Conservation (phyloP, 768 basidiomycete genomes). For the Suillus cothurnatus region DNA sequence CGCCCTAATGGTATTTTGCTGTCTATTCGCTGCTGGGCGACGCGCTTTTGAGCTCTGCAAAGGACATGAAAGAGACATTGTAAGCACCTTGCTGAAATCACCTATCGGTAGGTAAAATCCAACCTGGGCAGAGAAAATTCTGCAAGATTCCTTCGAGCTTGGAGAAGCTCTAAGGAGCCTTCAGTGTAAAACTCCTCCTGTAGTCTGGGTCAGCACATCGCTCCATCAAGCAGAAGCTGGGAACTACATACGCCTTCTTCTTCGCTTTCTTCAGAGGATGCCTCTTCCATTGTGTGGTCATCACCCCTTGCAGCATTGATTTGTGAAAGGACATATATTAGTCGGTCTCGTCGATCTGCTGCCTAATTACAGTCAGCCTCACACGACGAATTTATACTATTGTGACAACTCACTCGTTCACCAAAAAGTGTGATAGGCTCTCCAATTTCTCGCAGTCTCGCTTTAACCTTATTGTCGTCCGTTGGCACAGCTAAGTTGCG, state of each 20-base stretch:
- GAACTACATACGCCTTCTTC: constrained; percentile 56
- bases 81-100: constrained; percentile 76
- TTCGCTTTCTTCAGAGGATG: constrained; percentile 68
- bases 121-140: constrained; percentile 96
- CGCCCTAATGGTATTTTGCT: constrained; percentile 83
- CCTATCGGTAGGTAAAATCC: constrained; percentile 63
- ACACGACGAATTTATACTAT: constrained; percentile 7
- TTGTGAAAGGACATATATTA: constrained; percentile 94
- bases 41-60: constrained; percentile 92
- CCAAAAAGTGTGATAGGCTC: constrained; percentile 98
- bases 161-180: constrained; percentile 84
- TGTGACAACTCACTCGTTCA: constrained; percentile 74
- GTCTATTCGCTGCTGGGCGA: constrained; percentile 92
- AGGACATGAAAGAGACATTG: constrained; percentile 44
- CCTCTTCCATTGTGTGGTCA: constrained; percentile 72
- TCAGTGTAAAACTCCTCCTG: constrained; percentile 96
- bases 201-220: constrained; percentile 13
- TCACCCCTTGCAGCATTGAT: constrained; percentile 88
- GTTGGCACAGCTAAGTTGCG: constrained; percentile 94
- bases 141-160: constrained; percentile 83
- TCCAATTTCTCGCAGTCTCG: constrained; percentile 87
- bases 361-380: constrained; percentile 53
- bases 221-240: background rate
- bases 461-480: constrained; percentile 91
- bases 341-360: constrained; percentile 92